Base-by-base conservation (phyloP, 495 filamentous ascomycete genomes). In the Daldinia loculata region DNA sequence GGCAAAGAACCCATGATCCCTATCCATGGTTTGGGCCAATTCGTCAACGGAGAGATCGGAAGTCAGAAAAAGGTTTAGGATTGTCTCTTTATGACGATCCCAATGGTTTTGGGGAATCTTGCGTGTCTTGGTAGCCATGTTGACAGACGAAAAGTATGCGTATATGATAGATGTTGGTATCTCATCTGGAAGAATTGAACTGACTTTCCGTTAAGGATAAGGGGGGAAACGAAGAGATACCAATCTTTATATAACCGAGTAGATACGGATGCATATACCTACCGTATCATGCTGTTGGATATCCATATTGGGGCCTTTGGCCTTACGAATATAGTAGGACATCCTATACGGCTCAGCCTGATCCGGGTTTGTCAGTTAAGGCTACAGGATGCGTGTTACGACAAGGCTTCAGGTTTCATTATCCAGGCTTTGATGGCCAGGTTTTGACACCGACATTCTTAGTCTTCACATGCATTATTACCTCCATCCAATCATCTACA, bases 51-150 rank as follows among this genome's bases (percentile, higher is more conserved):
- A n/a, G 14, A 59, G 36, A n/a, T 64, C 69, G 38, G 5, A 11
- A 15, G 53, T 57, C 1, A 75, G 17, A 29, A 67, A 75, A 12
- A 70, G 69, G 15, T 29, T n/a, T 0, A 75, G 19, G 11, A 75
- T 75, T 8, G 24, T 58, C 2, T 62, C 59, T 17, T 62, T 72
- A 15, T 75, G 66, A 24, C 63, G 29, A 24, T 77, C 69, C 22
- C 73, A 79, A 17, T 0, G 38, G 15, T 3, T 51, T 26, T 61
- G 48, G 43, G 65, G 39, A 9, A 73, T 58, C 11, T 69, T 73
- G 11, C 34, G 50, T 15, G 56, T 29, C 29, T 62, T 69, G 15
- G 41, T 62, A 12, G 70, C 61, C 65, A 73, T 73, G 0, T 24
- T 32, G 32, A 17, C 3, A 27, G 1, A 22, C 15, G 29, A 15